phyloP scores from a whole-genome alignment of 495 filamentous ascomycete genomes.

The Saxophila tyrrhenica region DNA sequence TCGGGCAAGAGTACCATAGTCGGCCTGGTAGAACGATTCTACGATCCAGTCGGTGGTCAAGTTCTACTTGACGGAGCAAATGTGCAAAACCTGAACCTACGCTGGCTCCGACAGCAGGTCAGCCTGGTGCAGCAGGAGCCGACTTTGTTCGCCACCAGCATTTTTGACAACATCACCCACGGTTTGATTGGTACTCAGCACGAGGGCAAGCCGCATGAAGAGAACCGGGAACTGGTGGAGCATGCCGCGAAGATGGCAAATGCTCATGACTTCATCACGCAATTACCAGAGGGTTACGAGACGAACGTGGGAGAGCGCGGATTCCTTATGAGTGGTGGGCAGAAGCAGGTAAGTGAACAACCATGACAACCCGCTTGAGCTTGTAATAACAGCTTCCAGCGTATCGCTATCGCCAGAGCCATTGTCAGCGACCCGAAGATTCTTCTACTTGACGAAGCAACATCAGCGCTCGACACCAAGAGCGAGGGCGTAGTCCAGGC shows the following conservation, averaged over 20 bases:
- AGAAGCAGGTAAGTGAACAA: conserved; percentile 52
- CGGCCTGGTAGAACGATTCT: conserved; percentile 85
- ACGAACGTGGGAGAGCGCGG: conserved; percentile 94
- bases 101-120: conserved; percentile 86
- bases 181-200: conserved; percentile 78
- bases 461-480: conserved; percentile 73
- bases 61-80: conserved; percentile 78
- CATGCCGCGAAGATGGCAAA: conserved; percentile 85
- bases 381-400: no score
- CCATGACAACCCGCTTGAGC: no score
- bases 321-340: conserved; percentile 82
- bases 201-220: conserved; percentile 53
- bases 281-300: conserved; percentile 80
- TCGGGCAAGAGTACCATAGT: conserved; percentile 89
- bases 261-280: conserved; percentile 78
- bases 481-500: conserved; percentile 92
- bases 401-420: conserved; percentile 79
- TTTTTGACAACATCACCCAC: conserved; percentile 74
- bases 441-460: conserved; percentile 81
- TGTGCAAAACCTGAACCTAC: conserved; percentile 68
- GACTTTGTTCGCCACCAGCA: conserved; percentile 71
- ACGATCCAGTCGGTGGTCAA: conserved; percentile 69
- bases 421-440: conserved; percentile 94
- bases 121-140: conserved; percentile 83
- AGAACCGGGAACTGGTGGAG: conserved; percentile 55